A percentile compares a stretch with the other conserved stretches of the same genome.
Conservation (phyloP, 2,329 filamentous ascomycete genomes). For the Colletotrichum nymphaeae region DNA sequence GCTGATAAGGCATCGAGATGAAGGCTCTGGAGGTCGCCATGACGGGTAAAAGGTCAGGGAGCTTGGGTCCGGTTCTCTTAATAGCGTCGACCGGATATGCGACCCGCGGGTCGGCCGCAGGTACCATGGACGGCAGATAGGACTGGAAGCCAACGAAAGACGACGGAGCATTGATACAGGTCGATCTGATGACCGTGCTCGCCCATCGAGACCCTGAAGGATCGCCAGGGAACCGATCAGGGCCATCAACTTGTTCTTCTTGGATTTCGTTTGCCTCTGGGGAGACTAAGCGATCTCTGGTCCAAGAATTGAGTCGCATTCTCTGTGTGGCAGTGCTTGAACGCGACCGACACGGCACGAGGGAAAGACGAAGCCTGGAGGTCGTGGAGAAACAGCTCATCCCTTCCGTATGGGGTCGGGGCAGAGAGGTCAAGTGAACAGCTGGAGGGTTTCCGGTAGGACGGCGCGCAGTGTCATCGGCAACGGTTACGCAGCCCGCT, state of each 20-base stretch:
- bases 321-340: conserved; percentile 20
- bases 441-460: conserved; percentile 32
- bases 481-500: conserved; percentile 4
- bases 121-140: conserved; percentile 17
- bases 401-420: conserved; percentile 21
- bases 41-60: not conserved
- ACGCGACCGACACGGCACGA: not conserved
- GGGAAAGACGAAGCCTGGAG: not conserved
- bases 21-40: not conserved
- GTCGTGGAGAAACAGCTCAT: conserved; percentile 15
- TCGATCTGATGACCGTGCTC: conserved; percentile 8
- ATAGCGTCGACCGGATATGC: conserved; percentile 5
- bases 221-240: conserved; percentile 27
- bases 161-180: not conserved
- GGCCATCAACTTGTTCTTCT: conserved; percentile 15
- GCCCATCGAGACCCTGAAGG: conserved; percentile 11
- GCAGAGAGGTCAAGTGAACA: conserved; percentile 32
- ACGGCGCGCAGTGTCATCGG: conserved; percentile 19
- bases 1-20: conserved; percentile 5
- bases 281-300: not conserved
- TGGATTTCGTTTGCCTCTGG: conserved; percentile 25
- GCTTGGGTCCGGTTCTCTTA: not conserved
- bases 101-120: conserved; percentile 27
- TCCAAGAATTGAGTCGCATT: conserved; percentile 15
- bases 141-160: not conserved